Base-by-base conservation (phyloP, 805 yeast genomes). In the Barnettozyma sucrosica region DNA sequence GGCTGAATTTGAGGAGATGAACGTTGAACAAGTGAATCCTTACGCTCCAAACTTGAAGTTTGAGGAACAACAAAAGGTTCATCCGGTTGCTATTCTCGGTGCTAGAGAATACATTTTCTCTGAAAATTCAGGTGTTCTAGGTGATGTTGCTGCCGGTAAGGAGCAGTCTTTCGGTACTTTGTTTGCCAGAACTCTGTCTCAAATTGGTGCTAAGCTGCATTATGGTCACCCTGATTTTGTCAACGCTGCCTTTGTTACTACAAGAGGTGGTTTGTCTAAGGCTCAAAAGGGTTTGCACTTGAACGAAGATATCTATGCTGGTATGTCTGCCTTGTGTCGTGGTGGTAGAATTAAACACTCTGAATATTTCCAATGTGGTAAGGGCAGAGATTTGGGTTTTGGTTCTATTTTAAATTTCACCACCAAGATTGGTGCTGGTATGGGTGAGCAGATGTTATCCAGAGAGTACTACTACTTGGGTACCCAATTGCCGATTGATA, bases 61-160 rank as follows among this genome's bases (percentile, higher is more conserved):
- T 54, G 76, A 75, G 54, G 78, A 75, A 49, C 78, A 73, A 53
- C 66, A 65, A 40, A 68, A 70, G 20, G 65, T 69, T 49, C 77
- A 77, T 58, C 90, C 90, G 33, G 93, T 85, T 54, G 93, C 95
- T 30, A 84, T 85, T 57, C 83, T 85, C 53, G 95, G 95, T 68
- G 89, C 93, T 28, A 76, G 95, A 71, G 95, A 85, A 67, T 85
- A 85, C 66, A 85, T 85, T 60, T 85, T 85, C 77, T 84, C 92
- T 46, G 93, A 85, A 68, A 85, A 84, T 70, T 77, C 88, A 51
- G 95, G 95, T 67, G 80, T 85, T 55, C 71, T 85, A 46, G 95
- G 93, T 71, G 95, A 85, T 70, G 85, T 85, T 62, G 95, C 95
- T 45, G 95, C 95, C 42, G 93, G 93, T 69, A 85, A 85, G 65